Percentiles rank a stretch among this genome's conserved stretches.
Conservation (phyloP, 164 flowering plant genomes). For the Cinnamomum chago region DNA sequence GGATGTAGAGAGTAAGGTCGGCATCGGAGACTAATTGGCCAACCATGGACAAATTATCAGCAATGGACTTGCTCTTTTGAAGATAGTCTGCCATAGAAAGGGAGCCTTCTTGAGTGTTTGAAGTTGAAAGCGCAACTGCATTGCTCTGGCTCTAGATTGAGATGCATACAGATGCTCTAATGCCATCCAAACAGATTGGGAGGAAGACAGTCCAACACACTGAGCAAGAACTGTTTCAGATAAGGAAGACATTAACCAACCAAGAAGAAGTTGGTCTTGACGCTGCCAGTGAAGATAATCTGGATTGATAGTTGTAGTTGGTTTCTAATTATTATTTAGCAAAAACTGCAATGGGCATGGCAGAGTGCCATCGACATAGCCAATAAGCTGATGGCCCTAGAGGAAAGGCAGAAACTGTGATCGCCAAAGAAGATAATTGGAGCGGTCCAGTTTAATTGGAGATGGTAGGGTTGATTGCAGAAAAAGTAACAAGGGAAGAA, state of each 20-base stretch:
- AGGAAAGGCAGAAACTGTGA: too few relatives aligned
- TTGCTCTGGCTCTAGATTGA: not conserved
- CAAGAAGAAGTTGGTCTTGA: too few relatives aligned
- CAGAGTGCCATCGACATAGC: too few relatives aligned
- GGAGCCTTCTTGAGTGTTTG: not conserved
- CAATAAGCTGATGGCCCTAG: too few relatives aligned
- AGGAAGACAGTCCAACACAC: not conserved
- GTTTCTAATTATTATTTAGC: too few relatives aligned
- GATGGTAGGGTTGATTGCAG: too few relatives aligned
- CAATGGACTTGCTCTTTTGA: not conserved
- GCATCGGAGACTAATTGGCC: not conserved
- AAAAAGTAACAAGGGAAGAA: too few relatives aligned
- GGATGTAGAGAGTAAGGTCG: not conserved
- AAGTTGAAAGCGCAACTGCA: not conserved
- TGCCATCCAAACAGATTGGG: not conserved
- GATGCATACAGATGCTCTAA: not conserved
- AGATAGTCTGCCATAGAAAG: not conserved
- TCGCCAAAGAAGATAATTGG: too few relatives aligned
- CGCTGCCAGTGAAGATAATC: too few relatives aligned
- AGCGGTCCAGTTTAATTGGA: too few relatives aligned
- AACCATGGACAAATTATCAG: not conserved
- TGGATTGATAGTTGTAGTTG: too few relatives aligned
- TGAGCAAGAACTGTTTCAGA: not conserved
- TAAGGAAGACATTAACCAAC: not conserved
- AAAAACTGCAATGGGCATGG: too few relatives aligned